Percentiles rank a stretch among this genome's conserved stretches.
These are phyloP conservation scores for Hymenochaete sp. DNA, from an alignment of 1,284 basidiomycete species.

Conservation along the genomic window DNA sequence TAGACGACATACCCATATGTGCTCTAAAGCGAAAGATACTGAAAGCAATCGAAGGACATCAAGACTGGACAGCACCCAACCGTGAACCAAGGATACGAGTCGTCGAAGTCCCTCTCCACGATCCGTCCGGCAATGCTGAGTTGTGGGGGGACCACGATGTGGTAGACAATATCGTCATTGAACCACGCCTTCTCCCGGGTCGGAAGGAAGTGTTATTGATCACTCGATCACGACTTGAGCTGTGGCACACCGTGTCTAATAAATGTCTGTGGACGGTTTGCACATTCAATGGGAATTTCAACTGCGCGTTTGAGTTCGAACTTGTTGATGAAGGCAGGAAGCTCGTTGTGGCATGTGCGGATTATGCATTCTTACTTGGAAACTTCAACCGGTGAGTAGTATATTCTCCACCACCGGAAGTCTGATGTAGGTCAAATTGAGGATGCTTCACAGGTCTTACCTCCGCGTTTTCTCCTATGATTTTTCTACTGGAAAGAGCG, in stretches of 20 bases:
- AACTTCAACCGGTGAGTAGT: background rate
- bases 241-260: background rate
- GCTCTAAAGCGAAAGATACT: background rate
- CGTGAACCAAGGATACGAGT: background rate
- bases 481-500: too few relatives aligned
- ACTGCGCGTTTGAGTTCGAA: slow-evolving; percentile 1
- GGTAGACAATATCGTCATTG: too few relatives aligned
- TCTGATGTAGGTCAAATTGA: background rate
- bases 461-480: slow-evolving; percentile 8
- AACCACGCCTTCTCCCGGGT: background rate
- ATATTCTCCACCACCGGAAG: background rate
- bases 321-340: background rate
- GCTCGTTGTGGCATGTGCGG: too few relatives aligned
- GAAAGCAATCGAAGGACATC: background rate
- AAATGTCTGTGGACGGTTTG: background rate
- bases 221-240: background rate
- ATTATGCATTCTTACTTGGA: too few relatives aligned
- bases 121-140: background rate
- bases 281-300: background rate
- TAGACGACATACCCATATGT: background rate
- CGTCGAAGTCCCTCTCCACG: background rate
- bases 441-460: too few relatives aligned
- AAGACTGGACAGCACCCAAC: background rate
- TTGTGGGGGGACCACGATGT: too few relatives aligned
- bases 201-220: background rate